Evolutionary conservation across 352 stramenopile species (phyloP).

Genomic region (Hyaloperonospora arabidopsidis): DNA sequence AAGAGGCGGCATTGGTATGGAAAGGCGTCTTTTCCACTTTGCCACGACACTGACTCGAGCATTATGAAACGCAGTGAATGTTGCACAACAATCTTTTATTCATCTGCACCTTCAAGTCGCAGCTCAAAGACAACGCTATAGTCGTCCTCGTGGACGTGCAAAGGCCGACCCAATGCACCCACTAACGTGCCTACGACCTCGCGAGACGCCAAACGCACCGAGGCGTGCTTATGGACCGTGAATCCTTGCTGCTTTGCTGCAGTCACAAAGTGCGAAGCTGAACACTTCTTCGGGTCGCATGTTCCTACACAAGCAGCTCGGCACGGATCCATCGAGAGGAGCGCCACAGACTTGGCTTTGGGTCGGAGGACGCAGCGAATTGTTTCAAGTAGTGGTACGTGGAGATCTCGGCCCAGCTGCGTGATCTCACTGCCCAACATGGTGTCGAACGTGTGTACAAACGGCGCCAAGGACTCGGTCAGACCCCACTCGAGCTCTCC

Average conservation of each 20-base stretch:
- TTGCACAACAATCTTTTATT: not conserved
- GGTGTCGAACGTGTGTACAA: slow-evolving; percentile 36
- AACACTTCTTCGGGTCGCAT: slow-evolving; percentile 46
- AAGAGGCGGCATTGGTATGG: slow-evolving; percentile 49
- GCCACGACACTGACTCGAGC: not conserved
- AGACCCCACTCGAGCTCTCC: slow-evolving; percentile 34
- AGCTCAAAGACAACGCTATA: slow-evolving; percentile 50
- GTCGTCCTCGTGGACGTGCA: slow-evolving; percentile 46
- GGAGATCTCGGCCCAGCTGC: slow-evolving; percentile 37
- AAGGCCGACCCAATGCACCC: slow-evolving; percentile 31
- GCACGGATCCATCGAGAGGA: slow-evolving; percentile 55
- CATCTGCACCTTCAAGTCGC: slow-evolving; percentile 13
- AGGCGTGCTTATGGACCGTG: slow-evolving; percentile 30
- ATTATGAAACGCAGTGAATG: slow-evolving; percentile 4
- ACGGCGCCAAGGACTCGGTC: slow-evolving; percentile 24
- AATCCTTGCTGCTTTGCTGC: slow-evolving; percentile 35
- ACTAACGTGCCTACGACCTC: slow-evolving; percentile 29
- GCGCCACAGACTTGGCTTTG: slow-evolving; percentile 22
- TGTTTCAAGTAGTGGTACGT: slow-evolving; percentile 37
- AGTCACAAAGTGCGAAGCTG: slow-evolving; percentile 42
- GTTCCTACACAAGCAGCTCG: slow-evolving; percentile 25
- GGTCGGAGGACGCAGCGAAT: slow-evolving; percentile 29
- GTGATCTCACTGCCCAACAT: slow-evolving; percentile 59
- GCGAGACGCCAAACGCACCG: slow-evolving; percentile 26
- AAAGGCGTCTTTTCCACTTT: slow-evolving; percentile 8